Evolutionary conservation across 139 green algal genomes (phyloP).

Genomic region (Diplosphaera chodatii): DNA sequence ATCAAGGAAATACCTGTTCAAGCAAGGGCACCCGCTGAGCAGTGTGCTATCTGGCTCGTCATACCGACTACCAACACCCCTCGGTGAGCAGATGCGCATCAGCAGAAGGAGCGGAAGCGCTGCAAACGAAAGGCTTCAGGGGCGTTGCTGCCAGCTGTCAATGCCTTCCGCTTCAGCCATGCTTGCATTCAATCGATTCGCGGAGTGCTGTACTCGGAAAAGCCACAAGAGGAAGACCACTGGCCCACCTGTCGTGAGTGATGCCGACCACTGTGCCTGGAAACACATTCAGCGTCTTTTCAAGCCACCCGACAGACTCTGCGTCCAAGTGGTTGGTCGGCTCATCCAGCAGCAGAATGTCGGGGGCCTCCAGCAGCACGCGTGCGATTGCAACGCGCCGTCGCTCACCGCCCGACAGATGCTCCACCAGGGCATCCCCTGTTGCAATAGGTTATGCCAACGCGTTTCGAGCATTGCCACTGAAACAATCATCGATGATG

Average conservation of each 20-base stretch:
- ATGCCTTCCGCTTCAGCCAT: too few species aligned
- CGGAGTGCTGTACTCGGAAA: too few species aligned
- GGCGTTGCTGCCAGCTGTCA: too few species aligned
- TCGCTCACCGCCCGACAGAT: slow-evolving; percentile 71
- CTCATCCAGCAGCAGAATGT: slow-evolving; percentile 85
- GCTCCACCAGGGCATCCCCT: slow-evolving; percentile 41
- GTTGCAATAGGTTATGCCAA: slow-evolving; percentile 29
- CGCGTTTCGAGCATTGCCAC: too few species aligned
- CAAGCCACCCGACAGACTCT: slow-evolving; percentile 62
- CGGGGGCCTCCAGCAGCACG: slow-evolving; percentile 71
- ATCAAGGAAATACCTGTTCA: slow-evolving; percentile 49
- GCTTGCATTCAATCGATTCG: too few species aligned
- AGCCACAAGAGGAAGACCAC: not conserved
- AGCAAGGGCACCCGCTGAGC: too few species aligned
- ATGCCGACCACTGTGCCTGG: slow-evolving; percentile 66
- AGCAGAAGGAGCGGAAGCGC: too few species aligned
- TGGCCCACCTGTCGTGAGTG: slow-evolving; percentile 62
- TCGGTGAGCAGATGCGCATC: too few species aligned
- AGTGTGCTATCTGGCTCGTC: too few species aligned
- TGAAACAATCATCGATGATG: too few species aligned
- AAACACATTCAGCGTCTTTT: slow-evolving; percentile 43
- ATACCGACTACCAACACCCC: too few species aligned
- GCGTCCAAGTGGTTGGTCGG: slow-evolving; percentile 29
- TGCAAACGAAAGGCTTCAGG: too few species aligned
- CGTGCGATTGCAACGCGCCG: slow-evolving; percentile 75